phyloP scores from a whole-genome alignment of 148 eudicot genomes.

The Diospyros kaki region DNA sequence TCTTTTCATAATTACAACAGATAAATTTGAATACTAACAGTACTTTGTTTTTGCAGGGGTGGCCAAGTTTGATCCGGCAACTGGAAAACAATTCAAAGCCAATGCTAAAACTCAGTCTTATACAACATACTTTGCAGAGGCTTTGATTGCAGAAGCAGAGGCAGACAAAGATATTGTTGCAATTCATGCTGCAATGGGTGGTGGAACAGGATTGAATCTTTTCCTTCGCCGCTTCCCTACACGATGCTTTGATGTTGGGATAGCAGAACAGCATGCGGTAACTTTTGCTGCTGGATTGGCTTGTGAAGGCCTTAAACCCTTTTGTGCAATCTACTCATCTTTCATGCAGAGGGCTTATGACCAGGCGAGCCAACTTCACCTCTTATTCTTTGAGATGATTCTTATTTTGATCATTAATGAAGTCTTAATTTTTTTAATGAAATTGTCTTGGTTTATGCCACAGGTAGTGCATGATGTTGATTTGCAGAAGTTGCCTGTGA shows the following conservation, averaged over 20 bases:
- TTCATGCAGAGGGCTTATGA: slow-evolving; percentile 94
- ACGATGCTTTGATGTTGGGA: slow-evolving; percentile 92
- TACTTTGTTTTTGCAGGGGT: slow-evolving; percentile 53
- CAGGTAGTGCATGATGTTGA: slow-evolving; percentile 93
- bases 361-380: slow-evolving; percentile 45
- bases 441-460: slow-evolving; percentile 9
- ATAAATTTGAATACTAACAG: neutral
- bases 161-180: slow-evolving; percentile 75
- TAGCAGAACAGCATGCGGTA: slow-evolving; percentile 94
- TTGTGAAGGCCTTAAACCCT: slow-evolving; percentile 88
- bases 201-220: slow-evolving; percentile 87
- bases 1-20: neutral
- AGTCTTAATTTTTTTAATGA: neutral
- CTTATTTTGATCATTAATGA: neutral
- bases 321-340: slow-evolving; percentile 84
- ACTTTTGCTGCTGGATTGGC: slow-evolving; percentile 96
- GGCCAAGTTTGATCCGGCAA: slow-evolving; percentile 85
- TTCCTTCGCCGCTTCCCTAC: slow-evolving; percentile 70
- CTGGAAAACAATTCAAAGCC: slow-evolving; percentile 80
- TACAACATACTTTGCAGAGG: slow-evolving; percentile 84
- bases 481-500: slow-evolving; percentile 80
- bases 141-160: slow-evolving; percentile 86
- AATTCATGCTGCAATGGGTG: slow-evolving; percentile 98
- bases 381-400: neutral
- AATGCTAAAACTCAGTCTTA: slow-evolving; percentile 59